Base-by-base conservation (phyloP, 371 early-diverging fungal genomes). In the Rhizopus arrhizus region DNA sequence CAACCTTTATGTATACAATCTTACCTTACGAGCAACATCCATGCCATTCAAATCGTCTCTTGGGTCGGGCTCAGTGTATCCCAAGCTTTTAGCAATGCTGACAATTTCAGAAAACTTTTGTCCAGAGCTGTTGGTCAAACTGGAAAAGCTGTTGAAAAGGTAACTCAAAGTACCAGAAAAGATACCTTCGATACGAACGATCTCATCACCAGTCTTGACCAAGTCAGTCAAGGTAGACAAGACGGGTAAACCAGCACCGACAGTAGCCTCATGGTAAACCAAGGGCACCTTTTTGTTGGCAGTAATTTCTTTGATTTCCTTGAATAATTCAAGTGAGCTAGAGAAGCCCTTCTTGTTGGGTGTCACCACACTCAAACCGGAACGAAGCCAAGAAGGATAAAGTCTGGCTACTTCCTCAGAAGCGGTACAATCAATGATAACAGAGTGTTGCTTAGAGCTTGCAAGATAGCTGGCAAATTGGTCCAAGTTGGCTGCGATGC, bases 41-140 rank as follows among this genome's bases (percentile, higher is more conserved):
- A 97, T 87, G 45, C 99, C 99, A 65, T 96, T 97, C 67, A 97
- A 83, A 68, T 98, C 99, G 71, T 98, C 99, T 53, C 97, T 85
- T 43, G 99, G 98, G 71, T 98, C 98, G 45, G 99, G 99, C 70
- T 98, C 99, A 22, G 99, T 98, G 77, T 94, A 98, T 0, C 99
- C 99, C 33, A 89, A 82, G 38, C 87, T 88, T 77, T 94, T 96
- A 58, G 97, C 99, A 3, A 85, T 86, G 62, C 82, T 73, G 54
- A 98, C 96, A 59, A 91, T 93, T 47, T 91, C 89, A 3, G 95
- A 95, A 78, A 98, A 97, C 31, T 78, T 72, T 31, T 67, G 61
- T 47, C 66, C 57, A n/a, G 78, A 76, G 15, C 81, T 62, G 12
- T 81, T 58, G 13, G 59, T 65, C 45, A 87, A 71, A 22, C 83